Conservation (phyloP, 306 rosid genomes). For the Quercus cerris region DNA sequence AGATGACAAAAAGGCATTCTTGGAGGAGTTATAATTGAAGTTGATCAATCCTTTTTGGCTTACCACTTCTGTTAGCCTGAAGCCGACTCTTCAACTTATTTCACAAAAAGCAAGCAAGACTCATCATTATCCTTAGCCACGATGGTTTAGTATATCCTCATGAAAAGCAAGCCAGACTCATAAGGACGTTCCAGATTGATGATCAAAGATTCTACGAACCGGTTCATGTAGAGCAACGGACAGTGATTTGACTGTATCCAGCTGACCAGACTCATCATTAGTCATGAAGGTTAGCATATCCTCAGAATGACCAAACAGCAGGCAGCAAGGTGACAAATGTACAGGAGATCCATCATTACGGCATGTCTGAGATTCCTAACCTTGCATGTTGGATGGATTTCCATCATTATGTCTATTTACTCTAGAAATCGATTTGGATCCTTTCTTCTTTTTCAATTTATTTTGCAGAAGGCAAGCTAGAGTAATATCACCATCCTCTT, state of each 20-base stretch:
- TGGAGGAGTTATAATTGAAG: neutral
- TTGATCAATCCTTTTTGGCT: conserved; percentile 6
- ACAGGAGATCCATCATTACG: neutral
- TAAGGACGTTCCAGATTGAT: conserved; percentile 8
- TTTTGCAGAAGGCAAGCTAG: conserved; percentile 25
- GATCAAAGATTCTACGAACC: conserved; percentile 14
- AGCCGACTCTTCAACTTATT: neutral
- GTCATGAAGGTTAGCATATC: conserved; percentile 1
- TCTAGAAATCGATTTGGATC: no score
- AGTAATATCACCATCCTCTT: conserved; percentile 15
- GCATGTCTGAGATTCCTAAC: neutral
- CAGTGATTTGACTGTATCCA: conserved; percentile 18
- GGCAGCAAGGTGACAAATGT: neutral
- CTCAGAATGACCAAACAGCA: neutral
- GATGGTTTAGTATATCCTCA: conserved; percentile 6
- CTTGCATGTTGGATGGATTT: neutral
- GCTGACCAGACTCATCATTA: conserved; percentile 18
- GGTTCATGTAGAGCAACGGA: conserved; percentile 12
- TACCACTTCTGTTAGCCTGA: conserved; percentile 16
- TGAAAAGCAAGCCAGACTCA: conserved; percentile 23
- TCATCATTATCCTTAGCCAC: no score
- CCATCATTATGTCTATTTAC: no score
- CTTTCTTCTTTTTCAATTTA: conserved; percentile 31
- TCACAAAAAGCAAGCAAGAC: no score
- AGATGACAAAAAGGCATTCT: neutral